Evolutionary conservation across 73 alveolate species (phyloP).

Genomic region (Paramecium tetraurelia): DNA sequence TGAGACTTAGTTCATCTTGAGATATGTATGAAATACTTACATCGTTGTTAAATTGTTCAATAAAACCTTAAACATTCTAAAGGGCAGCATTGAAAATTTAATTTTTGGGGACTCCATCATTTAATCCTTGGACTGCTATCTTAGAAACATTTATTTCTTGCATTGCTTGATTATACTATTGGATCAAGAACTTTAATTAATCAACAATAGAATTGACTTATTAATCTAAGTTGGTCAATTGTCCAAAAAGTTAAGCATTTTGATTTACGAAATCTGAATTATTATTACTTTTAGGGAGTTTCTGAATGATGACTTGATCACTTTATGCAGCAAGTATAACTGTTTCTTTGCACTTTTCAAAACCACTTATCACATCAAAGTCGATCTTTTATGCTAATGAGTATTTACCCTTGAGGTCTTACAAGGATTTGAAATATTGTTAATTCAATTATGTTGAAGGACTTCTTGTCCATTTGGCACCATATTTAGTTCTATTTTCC

Average conservation of each 20-base stretch:
- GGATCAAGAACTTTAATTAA: background rate
- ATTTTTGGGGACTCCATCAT: background rate
- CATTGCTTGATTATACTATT: background rate
- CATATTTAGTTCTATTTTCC: background rate
- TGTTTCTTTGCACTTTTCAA: background rate
- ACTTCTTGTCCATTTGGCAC: slow-evolving; percentile 28
- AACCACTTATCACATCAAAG: background rate
- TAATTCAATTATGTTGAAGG: background rate
- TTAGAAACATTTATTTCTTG: background rate
- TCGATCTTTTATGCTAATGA: slow-evolving; percentile 18
- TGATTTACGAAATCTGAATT: slow-evolving; percentile 12
- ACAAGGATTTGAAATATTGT: background rate
- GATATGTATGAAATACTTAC: background rate
- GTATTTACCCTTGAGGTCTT: background rate
- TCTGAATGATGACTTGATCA: background rate
- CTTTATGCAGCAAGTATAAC: background rate
- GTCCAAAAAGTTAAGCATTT: background rate
- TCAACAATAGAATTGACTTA: background rate
- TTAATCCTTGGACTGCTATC: background rate
- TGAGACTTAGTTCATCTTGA: slow-evolving; percentile 1
- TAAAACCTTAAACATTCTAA: background rate
- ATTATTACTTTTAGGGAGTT: background rate
- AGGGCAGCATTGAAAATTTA: background rate
- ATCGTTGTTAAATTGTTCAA: background rate
- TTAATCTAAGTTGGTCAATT: background rate